Conservation (phyloP, 2,329 filamentous ascomycete species). For the Aspergillus brunneoviolaceus region DNA sequence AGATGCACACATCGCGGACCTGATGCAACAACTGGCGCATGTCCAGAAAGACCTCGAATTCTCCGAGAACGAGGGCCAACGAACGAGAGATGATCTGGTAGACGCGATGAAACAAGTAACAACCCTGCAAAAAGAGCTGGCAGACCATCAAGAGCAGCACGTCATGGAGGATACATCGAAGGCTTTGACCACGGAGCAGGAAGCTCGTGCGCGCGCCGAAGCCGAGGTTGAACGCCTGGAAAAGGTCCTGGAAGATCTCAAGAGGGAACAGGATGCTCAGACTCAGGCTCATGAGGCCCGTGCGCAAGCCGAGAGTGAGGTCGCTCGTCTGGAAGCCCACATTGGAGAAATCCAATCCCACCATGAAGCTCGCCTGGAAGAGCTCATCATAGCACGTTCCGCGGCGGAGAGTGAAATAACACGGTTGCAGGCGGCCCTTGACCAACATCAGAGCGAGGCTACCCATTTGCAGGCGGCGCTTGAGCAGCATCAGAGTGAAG, state of each 20-base stretch:
- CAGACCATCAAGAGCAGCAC: conserved; percentile 34
- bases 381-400: conserved; percentile 9
- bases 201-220: conserved; percentile 31
- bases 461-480: neutral
- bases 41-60: conserved; percentile 64
- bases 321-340: conserved; percentile 12
- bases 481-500: conserved; percentile 24
- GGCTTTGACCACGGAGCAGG: conserved; percentile 30
- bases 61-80: conserved; percentile 47
- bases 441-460: conserved; percentile 37
- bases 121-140: conserved; percentile 37
- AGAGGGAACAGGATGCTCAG: conserved; percentile 32
- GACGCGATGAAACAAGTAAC: conserved; percentile 47
- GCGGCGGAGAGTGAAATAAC: conserved; percentile 15
- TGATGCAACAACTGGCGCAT: conserved; percentile 53
- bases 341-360: conserved; percentile 13
- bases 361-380: conserved; percentile 3
- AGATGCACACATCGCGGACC: conserved; percentile 48
- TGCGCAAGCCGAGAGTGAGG: conserved; percentile 21
- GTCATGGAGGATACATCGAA: conserved; percentile 29
- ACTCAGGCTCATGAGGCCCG: conserved; percentile 24
- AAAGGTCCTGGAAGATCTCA: conserved; percentile 54
- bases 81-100: conserved; percentile 41
- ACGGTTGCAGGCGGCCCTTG: conserved; percentile 46
- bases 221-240: conserved; percentile 38